Evolutionary conservation across 225 moss, liverwort and hornwort genomes (phyloP).

Genomic region (Anthoceros angustus): DNA sequence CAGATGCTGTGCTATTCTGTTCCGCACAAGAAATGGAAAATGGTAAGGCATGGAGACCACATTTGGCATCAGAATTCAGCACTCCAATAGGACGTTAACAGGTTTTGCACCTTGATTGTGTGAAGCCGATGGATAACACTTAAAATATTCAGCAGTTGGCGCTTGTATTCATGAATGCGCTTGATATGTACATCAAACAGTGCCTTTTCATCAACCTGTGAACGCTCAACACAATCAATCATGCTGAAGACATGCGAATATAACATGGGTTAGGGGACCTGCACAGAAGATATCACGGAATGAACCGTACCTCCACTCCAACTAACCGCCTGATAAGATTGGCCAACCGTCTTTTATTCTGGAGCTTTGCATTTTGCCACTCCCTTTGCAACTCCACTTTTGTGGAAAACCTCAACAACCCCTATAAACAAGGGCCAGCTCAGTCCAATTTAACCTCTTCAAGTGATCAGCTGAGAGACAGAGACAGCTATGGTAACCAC

Average conservation of each 20-base stretch:
- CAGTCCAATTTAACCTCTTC: background rate
- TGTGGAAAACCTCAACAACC: constrained; percentile 14
- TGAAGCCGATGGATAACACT: constrained; percentile 66
- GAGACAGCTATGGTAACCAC: background rate
- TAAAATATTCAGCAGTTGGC: constrained; percentile 70
- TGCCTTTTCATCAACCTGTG: constrained; percentile 33
- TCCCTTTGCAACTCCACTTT: constrained; percentile 20
- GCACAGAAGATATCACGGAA: background rate
- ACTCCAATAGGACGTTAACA: background rate
- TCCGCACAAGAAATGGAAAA: background rate
- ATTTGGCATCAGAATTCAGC: background rate
- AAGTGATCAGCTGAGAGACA: background rate
- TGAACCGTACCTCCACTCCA: constrained; percentile 16
- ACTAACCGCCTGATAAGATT: constrained; percentile 18
- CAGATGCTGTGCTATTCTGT: constrained; percentile 34
- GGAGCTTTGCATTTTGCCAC: constrained; percentile 18
- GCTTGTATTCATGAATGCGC: constrained; percentile 89
- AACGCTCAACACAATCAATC: constrained; percentile 32
- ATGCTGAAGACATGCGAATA: constrained; percentile 14
- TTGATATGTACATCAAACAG: constrained; percentile 70
- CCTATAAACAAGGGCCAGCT: constrained; percentile 7
- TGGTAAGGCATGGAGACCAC: background rate
- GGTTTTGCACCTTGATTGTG: constrained; percentile 25
- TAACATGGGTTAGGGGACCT: constrained; percentile 12
- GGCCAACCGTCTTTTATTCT: constrained; percentile 27